These are phyloP conservation scores for Nematocida ironsii DNA, from an alignment of 371 early-diverging fungal species.

Conservation along the genomic window DNA sequence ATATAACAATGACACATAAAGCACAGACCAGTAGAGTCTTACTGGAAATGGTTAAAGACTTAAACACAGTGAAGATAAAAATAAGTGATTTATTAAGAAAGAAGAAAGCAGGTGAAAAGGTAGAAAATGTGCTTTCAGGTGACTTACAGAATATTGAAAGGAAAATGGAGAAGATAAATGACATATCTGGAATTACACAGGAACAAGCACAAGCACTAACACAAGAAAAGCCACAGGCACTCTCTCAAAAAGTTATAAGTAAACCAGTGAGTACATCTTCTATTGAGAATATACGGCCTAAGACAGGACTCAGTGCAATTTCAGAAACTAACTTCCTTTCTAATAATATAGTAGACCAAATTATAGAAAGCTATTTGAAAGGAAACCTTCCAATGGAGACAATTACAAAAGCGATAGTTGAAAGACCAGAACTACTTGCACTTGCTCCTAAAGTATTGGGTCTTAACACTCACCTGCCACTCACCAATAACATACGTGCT, in stretches of 20 bases:
- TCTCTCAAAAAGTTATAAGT: not conserved
- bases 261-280: not conserved
- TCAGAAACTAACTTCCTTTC: conserved; percentile 8
- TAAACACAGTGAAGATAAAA: conserved; percentile 34
- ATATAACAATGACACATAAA: conserved; percentile 37
- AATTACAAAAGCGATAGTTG: conserved; percentile 12
- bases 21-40: conserved; percentile 16
- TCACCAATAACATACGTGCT: not conserved
- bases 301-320: not conserved
- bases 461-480: too few species aligned
- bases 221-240: not conserved
- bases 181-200: not conserved
- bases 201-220: not conserved
- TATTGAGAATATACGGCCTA: not conserved
- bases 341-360: conserved; percentile 13
- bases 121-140: conserved; percentile 42
- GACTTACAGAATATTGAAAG: conserved; percentile 46
- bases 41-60: conserved; percentile 20
- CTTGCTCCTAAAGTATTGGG: conserved; percentile 8
- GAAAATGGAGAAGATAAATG: conserved; percentile 48
- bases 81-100: not conserved
- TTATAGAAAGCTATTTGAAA: conserved; percentile 50
- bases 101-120: conserved; percentile 1
- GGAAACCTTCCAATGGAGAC: conserved; percentile 26
- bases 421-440: conserved; percentile 11